phyloP scores from a whole-genome alignment of 495 filamentous ascomycete species.

The Aspergillus baeticus region DNA sequence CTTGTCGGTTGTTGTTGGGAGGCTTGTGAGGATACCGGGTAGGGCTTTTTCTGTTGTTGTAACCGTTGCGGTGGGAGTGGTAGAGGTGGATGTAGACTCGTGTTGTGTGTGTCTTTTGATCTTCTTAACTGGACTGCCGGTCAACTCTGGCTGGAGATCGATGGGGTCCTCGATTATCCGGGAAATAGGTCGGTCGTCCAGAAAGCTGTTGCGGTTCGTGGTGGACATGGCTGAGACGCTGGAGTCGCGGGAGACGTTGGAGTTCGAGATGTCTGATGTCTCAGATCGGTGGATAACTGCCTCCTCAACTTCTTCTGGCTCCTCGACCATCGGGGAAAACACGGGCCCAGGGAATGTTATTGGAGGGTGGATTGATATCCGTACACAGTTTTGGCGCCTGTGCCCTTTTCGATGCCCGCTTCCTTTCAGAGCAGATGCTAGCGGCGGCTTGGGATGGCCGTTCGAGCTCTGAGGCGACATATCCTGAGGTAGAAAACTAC shows the following conservation, averaged over 20 bases:
- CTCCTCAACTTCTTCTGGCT: conserved; percentile 36
- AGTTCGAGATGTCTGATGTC: conserved; percentile 17
- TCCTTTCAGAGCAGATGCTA: conserved; percentile 41
- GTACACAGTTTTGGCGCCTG: conserved; percentile 47
- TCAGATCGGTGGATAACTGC: conserved; percentile 20
- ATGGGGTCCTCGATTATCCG: conserved; percentile 15
- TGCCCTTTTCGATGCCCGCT: conserved; percentile 42
- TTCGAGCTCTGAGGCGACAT: conserved; percentile 25
- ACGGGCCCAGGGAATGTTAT: conserved; percentile 35
- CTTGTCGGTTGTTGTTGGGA: conserved; percentile 20
- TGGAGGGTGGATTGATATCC: conserved; percentile 47
- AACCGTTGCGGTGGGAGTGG: no score
- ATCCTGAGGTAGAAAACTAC: conserved; percentile 18
- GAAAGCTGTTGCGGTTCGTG: conserved; percentile 16
- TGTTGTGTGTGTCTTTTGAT: conserved; percentile 21
- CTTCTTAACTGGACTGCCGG: conserved; percentile 27
- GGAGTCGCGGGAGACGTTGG: conserved; percentile 20
- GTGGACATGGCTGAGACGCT: conserved; percentile 23
- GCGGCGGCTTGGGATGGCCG: conserved; percentile 21
- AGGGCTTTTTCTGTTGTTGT: conserved; percentile 15
- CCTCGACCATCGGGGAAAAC: conserved; percentile 41
- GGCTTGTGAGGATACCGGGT: conserved; percentile 29
- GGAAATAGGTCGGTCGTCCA: conserved; percentile 7
- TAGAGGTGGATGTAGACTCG: conserved; percentile 2
- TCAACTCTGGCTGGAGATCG: conserved; percentile 17